These are phyloP conservation scores for Collybia sp. DNA, from an alignment of 768 basidiomycete species.

Conservation along the genomic window DNA sequence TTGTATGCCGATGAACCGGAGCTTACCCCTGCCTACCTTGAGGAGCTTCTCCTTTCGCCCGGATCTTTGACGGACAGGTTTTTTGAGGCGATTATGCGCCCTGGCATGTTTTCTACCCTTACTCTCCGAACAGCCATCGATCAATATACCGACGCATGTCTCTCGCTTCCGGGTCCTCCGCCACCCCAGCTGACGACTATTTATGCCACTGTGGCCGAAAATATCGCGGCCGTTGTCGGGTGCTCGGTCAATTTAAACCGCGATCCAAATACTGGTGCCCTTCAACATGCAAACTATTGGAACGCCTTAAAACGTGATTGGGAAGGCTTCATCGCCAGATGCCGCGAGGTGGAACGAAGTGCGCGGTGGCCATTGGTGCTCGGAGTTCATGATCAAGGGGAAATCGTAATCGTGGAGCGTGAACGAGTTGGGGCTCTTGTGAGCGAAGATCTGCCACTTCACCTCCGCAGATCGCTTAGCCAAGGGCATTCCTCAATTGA, in stretches of 20 bases:
- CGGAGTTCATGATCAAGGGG: conserved; percentile 38
- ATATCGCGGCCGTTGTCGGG: conserved; percentile 82
- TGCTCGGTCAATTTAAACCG: conserved; percentile 72
- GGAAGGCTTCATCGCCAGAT: conserved; percentile 92
- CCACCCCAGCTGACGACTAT: conserved; percentile 54
- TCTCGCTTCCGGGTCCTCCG: conserved; percentile 55
- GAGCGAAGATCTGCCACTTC: conserved; percentile 63
- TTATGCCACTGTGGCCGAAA: conserved; percentile 66
- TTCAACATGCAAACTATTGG: conserved; percentile 77
- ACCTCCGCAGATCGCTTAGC: conserved; percentile 45
- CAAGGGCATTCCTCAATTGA: conserved; percentile 38
- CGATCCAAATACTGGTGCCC: conserved; percentile 75
- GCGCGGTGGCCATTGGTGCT: conserved; percentile 78
- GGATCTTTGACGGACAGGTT: conserved; percentile 78
- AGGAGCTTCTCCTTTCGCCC: conserved; percentile 69
- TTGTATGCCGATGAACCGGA: conserved; percentile 68
- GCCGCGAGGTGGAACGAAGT: conserved; percentile 84
- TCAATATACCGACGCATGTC: conserved; percentile 72
- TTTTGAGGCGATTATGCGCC: conserved; percentile 77
- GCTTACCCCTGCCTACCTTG: conserved; percentile 82
- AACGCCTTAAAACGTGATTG: conserved; percentile 86
- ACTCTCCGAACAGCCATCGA: conserved; percentile 81
- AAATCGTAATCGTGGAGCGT: conserved; percentile 66
- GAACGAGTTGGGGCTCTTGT: conserved; percentile 69
- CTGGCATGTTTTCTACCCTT: conserved; percentile 81